phyloP scores from a whole-genome alignment of 257 asterid genomes.

The Orobanche coerulescens region DNA sequence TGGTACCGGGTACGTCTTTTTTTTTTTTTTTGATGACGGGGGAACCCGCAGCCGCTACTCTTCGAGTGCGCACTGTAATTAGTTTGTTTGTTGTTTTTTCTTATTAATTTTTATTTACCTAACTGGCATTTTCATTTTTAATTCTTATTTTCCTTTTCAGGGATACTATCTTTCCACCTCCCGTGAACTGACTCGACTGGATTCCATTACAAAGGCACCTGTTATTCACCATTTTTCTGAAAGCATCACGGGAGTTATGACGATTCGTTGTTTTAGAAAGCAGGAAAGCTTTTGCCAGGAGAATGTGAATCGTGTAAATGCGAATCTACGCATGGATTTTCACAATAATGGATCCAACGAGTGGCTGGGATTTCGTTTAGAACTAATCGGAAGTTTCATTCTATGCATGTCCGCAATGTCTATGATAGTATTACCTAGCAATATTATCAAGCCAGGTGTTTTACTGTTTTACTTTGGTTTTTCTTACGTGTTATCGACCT shows the following conservation, averaged over 20 bases:
- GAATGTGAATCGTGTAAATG: constrained; percentile 67
- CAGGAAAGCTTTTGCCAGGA: constrained; percentile 63
- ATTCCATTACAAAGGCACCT: constrained; percentile 94
- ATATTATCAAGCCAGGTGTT: constrained; percentile 83
- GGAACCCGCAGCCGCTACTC: too few species aligned
- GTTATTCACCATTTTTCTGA: constrained; percentile 94
- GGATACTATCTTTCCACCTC: constrained; percentile 85
- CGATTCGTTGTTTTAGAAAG: constrained; percentile 77
- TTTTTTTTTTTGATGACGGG: too few species aligned
- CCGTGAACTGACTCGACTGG: constrained; percentile 87
- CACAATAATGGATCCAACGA: constrained; percentile 90
- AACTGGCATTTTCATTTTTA: neutral
- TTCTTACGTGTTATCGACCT: too few species aligned
- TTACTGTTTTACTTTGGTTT: too few species aligned
- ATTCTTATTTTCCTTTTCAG: constrained; percentile 29
- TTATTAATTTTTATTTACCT: neutral
- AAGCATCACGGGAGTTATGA: constrained; percentile 89
- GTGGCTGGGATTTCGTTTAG: constrained; percentile 92
- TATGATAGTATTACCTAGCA: constrained; percentile 87
- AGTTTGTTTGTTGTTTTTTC: too few species aligned
- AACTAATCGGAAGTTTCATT: constrained; percentile 70
- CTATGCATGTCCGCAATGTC: constrained; percentile 75
- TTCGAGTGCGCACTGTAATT: too few species aligned
- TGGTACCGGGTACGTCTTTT: constrained; percentile 72
- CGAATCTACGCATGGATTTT: constrained; percentile 82